Evolutionary conservation across 176 grass and related monocot genomes (phyloP).

Genomic region (Triticum urartu): DNA sequence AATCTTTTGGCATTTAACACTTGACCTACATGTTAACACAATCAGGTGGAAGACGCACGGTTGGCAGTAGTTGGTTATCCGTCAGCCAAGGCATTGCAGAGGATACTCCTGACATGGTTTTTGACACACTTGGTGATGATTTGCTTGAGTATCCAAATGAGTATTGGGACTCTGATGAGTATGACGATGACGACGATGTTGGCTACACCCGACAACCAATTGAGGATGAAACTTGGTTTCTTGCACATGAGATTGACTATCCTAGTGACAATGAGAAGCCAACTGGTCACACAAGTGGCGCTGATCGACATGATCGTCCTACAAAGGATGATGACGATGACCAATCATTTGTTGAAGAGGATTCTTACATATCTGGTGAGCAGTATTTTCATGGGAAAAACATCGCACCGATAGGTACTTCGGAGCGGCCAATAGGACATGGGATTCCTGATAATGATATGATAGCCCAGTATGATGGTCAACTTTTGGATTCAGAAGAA

Average conservation of each 20-base stretch:
- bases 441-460: constrained; percentile 66
- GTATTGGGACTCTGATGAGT: constrained; percentile 98
- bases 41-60: constrained; percentile 75
- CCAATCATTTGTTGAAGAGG: constrained; percentile 88
- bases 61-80: constrained; percentile 80
- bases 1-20: background rate
- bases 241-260: constrained; percentile 98
- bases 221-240: constrained; percentile 97
- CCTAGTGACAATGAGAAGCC: constrained; percentile 96
- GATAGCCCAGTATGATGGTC: constrained; percentile 84
- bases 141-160: constrained; percentile 92
- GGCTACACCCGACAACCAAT: constrained; percentile 95
- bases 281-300: constrained; percentile 43
- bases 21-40: constrained; percentile 18
- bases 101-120: constrained; percentile 86
- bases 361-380: constrained; percentile 89
- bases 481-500: constrained; percentile 88
- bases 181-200: constrained; percentile 92
- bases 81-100: constrained; percentile 96
- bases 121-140: constrained; percentile 78
- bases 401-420: constrained; percentile 50
- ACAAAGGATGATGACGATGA: constrained; percentile 83
- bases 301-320: constrained; percentile 60
- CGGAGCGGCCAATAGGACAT: constrained; percentile 38
- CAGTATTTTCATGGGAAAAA: constrained; percentile 69